phyloP scores from a whole-genome alignment of 164 flowering plant genomes.

The Amborella trichopoda region DNA sequence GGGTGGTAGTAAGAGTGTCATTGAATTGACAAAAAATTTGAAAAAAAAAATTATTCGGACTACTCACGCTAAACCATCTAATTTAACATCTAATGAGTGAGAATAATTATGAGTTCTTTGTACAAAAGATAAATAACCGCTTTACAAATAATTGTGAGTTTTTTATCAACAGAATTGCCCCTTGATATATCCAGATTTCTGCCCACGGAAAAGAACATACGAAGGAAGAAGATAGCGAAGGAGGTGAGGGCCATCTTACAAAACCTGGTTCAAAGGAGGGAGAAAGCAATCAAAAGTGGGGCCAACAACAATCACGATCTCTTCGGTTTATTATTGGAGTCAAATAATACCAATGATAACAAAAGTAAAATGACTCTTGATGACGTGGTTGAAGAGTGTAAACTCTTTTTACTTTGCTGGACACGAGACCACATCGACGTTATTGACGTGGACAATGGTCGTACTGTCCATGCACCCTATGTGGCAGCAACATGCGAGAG shows the following conservation, averaged over 20 bases:
- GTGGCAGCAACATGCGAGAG: slow-evolving; percentile 9
- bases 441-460: slow-evolving; percentile 9
- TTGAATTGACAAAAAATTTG: too few species aligned
- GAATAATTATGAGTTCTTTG: too few species aligned
- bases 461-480: slow-evolving; percentile 7
- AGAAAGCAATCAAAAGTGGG: slow-evolving; percentile 2
- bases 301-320: slow-evolving; percentile 2
- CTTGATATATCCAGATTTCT: slow-evolving; percentile 11
- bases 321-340: slow-evolving; percentile 6
- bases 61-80: too few species aligned
- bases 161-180: too few species aligned
- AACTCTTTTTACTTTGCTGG: slow-evolving; percentile 12
- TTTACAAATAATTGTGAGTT: too few species aligned
- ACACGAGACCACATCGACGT: slow-evolving; percentile 9
- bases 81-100: too few species aligned
- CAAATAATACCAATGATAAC: slow-evolving; percentile 2
- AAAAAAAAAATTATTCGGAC: too few species aligned
- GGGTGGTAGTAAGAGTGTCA: too few species aligned
- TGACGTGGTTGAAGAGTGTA: slow-evolving; percentile 12
- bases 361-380: slow-evolving; percentile 6
- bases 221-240: slow-evolving; percentile 2
- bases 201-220: slow-evolving; percentile 2
- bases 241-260: not conserved
- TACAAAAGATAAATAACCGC: too few species aligned
- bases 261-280: slow-evolving; percentile 4